Evolutionary conservation across 805 yeast species (phyloP), one percentile per base, ranked within the genome.

Genomic region (Ogataea populi-albae): DNA sequence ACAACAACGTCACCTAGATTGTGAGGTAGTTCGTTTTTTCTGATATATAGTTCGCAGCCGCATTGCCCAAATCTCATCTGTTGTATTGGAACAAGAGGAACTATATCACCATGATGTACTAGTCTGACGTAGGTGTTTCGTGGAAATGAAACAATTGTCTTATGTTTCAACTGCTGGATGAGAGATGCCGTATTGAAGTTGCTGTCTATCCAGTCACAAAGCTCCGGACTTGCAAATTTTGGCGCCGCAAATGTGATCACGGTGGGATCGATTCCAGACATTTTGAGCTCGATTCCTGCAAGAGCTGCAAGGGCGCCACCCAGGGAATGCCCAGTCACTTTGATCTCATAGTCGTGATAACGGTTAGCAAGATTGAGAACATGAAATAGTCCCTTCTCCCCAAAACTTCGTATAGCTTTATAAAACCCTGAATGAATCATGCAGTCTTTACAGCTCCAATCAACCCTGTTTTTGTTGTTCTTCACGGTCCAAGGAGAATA

Each of bases 241-340:
- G 91, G 86, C 10, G 77, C 71, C 1, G 81, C 93, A 59, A 62
- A 78, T 1, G 83, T 67, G 14, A 81, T 57, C 1, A 81, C 74
- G 25, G 69, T 52, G 1, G 84, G 81, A 6, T 72, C 55, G 38
- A 61, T 62, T 0, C 86, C 86, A 51, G 73, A 44, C 14, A 75
- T 49, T 37, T 69, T 59, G 30, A 80, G 64, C 48, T 84, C 93
- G 16, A 77, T 65, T 0, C 83, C 91, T 6, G 75, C 69, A 22
- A 85, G 58, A 4, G 68, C 59, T 2, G 88, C 81, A 34, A 81
- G 55, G 0, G 89, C 88, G 5, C 81, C 94, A 3, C 61, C 61
- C 26, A 85, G 58, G 0, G 93, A 85, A 57, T 86, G 95, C 0
- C 94, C 94, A 1, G 79, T 64, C 2, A 81, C 66, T 2, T 73